These are phyloP conservation scores for Tolypocladium tropicale DNA, from an alignment of 2,329 filamentous ascomycete species.

Conservation along the genomic window DNA sequence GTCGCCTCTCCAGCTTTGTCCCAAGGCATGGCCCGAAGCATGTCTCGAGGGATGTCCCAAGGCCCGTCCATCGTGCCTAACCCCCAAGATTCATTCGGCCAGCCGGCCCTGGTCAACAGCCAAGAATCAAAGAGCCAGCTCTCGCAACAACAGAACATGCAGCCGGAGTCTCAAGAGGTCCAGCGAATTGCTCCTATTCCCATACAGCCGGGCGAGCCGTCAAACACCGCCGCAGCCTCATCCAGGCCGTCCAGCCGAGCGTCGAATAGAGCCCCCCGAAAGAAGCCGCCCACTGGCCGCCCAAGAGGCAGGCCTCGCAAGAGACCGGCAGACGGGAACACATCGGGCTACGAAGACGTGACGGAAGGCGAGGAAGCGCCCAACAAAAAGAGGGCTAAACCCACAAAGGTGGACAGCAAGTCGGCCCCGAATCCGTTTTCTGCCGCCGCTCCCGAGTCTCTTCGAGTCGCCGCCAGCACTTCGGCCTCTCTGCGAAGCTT, in stretches of 20 bases:
- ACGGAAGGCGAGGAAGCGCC: conserved; percentile 48
- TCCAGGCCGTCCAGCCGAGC: conserved; percentile 52
- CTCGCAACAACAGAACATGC: conserved; percentile 7
- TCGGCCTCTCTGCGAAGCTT: conserved; percentile 80
- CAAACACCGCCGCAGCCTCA: conserved; percentile 16
- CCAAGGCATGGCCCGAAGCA: conserved; percentile 18
- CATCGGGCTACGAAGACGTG: conserved; percentile 62
- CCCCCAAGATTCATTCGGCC: background rate
- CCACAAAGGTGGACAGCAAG: conserved; percentile 56
- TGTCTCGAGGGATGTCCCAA: conserved; percentile 15
- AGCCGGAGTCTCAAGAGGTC: conserved; percentile 14
- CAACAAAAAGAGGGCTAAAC: conserved; percentile 64
- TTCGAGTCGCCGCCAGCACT: conserved; percentile 84
- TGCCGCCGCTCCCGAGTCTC: conserved; percentile 63
- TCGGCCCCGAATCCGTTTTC: conserved; percentile 68
- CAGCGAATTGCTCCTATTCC: conserved; percentile 25
- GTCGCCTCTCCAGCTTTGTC: conserved; percentile 26
- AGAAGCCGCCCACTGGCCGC: conserved; percentile 38
- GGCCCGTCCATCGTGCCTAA: conserved; percentile 5
- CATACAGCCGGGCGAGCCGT: conserved; percentile 11
- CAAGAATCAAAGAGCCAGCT: conserved; percentile 16
- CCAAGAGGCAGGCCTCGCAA: conserved; percentile 48
- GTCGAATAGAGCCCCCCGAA: conserved; percentile 32
- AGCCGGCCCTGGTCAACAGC: conserved; percentile 3
- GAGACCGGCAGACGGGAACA: conserved; percentile 50